phyloP scores from a whole-genome alignment of 2,329 filamentous ascomycete genomes.

The Orbilia javanica region DNA sequence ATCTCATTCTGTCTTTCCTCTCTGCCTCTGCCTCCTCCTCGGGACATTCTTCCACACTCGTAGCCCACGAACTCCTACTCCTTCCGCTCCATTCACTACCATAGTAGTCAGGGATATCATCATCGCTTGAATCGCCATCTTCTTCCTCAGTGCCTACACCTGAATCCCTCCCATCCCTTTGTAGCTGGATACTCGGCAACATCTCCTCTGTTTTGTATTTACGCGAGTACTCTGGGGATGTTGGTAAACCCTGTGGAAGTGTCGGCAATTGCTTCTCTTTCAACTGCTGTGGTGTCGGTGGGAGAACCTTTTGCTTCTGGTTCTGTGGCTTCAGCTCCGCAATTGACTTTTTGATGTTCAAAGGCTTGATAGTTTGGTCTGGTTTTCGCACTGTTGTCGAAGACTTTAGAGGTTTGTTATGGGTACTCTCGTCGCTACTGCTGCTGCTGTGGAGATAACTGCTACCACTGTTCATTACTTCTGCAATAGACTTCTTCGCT shows the following conservation, averaged over 20 bases:
- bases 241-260: conserved; percentile 62
- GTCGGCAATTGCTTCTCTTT: conserved; percentile 71
- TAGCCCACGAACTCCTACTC: conserved; percentile 65
- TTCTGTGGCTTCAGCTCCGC: conserved; percentile 68
- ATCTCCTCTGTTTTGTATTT: conserved; percentile 64
- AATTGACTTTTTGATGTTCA: conserved; percentile 26
- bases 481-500: conserved; percentile 16
- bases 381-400: neutral
- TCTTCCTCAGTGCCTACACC: conserved; percentile 71
- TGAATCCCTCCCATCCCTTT: conserved; percentile 60
- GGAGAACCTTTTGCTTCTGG: conserved; percentile 63
- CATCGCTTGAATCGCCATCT: conserved; percentile 71
- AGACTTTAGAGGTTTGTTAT: neutral
- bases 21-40: conserved; percentile 85
- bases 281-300: conserved; percentile 74
- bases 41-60: conserved; percentile 70
- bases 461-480: conserved; percentile 17
- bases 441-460: conserved; percentile 20
- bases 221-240: conserved; percentile 62
- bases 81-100: conserved; percentile 64
- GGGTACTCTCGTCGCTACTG: conserved; percentile 6
- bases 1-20: conserved; percentile 67
- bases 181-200: conserved; percentile 23
- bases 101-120: conserved; percentile 74
- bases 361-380: neutral